Conservation (phyloP, 176 grass and related monocot species). For the Rhynchospora breviuscula region DNA sequence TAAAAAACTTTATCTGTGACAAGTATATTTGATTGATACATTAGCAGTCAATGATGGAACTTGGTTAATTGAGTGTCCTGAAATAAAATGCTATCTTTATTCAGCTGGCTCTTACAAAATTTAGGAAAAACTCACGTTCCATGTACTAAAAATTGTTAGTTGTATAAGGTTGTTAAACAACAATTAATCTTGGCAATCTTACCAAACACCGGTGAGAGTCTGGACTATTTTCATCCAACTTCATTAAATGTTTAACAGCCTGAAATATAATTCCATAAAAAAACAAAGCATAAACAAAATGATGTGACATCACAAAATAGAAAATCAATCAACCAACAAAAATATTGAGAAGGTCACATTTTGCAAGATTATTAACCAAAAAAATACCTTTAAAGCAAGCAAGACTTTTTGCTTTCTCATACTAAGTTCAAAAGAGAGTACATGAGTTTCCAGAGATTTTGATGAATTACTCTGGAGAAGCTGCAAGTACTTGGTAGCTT, state of each 20-base stretch:
- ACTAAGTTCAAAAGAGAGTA: constrained; percentile 91
- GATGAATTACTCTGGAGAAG: constrained; percentile 89
- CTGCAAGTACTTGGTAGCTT: constrained; percentile 94
- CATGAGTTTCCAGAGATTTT: constrained; percentile 73
- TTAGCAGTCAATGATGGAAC: background rate
- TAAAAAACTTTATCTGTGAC: constrained; percentile 82
- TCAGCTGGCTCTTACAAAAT: constrained; percentile 6
- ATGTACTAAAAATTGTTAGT: background rate
- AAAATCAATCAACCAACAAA: background rate
- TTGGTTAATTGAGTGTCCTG: background rate
- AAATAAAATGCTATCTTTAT: background rate
- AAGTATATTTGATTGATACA: constrained; percentile 12
- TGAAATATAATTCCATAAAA: constrained; percentile 33
- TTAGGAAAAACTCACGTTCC: background rate
- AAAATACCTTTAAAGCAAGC: constrained; percentile 90
- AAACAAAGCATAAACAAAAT: background rate
- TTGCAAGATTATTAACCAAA: background rate
- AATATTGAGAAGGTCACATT: background rate
- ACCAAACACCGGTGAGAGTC: constrained; percentile 87
- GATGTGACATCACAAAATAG: background rate
- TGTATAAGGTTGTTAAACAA: background rate
- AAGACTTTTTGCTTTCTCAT: constrained; percentile 96
- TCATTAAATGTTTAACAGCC: constrained; percentile 91
- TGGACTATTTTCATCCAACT: constrained; percentile 74
- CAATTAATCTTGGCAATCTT: constrained; percentile 28